Conservation (phyloP, 495 filamentous ascomycete genomes). For the Amphirosellinia nigrospora region DNA sequence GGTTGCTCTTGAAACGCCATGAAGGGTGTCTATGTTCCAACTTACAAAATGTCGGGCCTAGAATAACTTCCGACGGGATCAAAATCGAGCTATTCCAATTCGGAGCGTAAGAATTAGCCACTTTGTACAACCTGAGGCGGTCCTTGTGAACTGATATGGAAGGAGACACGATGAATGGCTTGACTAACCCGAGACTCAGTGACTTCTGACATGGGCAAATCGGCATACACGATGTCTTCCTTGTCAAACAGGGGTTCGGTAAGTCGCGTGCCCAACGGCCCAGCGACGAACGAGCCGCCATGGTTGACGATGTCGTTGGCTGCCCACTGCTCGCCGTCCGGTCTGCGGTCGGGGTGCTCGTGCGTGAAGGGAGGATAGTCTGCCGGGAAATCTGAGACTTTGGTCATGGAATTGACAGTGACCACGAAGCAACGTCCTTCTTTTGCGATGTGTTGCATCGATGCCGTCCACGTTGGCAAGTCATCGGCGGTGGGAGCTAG, state of each 20-base stretch:
- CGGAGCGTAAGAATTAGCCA: neutral
- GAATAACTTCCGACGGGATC: conserved; percentile 51
- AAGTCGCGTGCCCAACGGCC: conserved; percentile 45
- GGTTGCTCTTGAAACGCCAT: neutral
- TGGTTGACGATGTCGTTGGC: conserved; percentile 46
- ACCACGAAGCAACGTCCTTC: conserved; percentile 52
- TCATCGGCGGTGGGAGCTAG: conserved; percentile 51
- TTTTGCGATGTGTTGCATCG: conserved; percentile 54
- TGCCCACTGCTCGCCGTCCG: conserved; percentile 45
- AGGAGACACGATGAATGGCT: neutral
- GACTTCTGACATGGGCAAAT: conserved; percentile 41
- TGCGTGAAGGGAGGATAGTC: conserved; percentile 52
- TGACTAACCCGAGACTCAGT: conserved; percentile 46
- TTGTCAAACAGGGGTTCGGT: conserved; percentile 50
- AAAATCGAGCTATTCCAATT: conserved; percentile 45
- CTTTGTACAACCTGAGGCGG: neutral
- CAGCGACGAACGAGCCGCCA: conserved; percentile 48
- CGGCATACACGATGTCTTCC: conserved; percentile 47
- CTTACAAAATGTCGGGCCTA: conserved; percentile 52
- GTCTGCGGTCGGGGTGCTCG: conserved; percentile 44
- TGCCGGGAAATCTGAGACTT: conserved; percentile 49
- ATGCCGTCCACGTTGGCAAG: conserved; percentile 46
- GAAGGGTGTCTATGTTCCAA: conserved; percentile 3
- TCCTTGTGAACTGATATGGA: neutral
- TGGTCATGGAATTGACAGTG: conserved; percentile 47